Percentiles rank a stretch among this genome's conserved stretches.
phyloP scores from a whole-genome alignment of 345 rosid genomes.

The Luvunga scandens region DNA sequence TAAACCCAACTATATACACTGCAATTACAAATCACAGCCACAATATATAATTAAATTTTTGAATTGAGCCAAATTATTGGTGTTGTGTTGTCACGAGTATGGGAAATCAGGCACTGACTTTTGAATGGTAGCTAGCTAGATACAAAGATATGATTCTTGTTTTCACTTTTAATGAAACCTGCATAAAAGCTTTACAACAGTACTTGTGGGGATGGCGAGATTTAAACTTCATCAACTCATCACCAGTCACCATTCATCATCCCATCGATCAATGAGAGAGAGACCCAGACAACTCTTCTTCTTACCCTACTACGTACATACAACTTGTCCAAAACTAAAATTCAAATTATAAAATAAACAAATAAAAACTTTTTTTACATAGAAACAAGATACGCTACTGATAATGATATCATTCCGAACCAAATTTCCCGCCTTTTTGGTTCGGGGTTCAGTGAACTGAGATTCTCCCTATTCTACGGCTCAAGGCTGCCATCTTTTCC shows the following conservation, averaged over 20 bases:
- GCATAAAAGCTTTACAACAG: slow-evolving; percentile 8
- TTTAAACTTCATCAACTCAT: background rate
- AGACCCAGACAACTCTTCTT: background rate
- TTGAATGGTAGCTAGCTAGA: background rate
- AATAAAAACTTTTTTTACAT: slow-evolving; percentile 3
- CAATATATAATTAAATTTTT: background rate
- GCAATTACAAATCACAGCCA: background rate
- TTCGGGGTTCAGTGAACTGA: background rate
- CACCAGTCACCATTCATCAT: slow-evolving; percentile 14
- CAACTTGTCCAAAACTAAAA: background rate
- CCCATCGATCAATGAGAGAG: background rate
- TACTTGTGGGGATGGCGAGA: background rate
- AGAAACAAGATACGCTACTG: background rate
- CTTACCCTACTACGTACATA: background rate
- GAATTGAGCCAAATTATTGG: background rate
- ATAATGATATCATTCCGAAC: background rate
- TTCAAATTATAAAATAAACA: background rate
- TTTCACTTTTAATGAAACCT: slow-evolving; percentile 27
- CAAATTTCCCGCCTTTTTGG: slow-evolving; percentile 16
- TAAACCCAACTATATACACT: background rate
- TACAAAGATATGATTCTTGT: slow-evolving; percentile 23
- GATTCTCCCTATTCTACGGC: no score
- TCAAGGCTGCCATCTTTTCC: slow-evolving; percentile 10
- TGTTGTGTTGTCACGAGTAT: background rate
- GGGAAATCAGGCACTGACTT: background rate